Percentiles rank a stretch among this genome's conserved stretches.
phyloP scores from a whole-genome alignment of 495 filamentous ascomycete species.

The Hypoxylon intermedium region DNA sequence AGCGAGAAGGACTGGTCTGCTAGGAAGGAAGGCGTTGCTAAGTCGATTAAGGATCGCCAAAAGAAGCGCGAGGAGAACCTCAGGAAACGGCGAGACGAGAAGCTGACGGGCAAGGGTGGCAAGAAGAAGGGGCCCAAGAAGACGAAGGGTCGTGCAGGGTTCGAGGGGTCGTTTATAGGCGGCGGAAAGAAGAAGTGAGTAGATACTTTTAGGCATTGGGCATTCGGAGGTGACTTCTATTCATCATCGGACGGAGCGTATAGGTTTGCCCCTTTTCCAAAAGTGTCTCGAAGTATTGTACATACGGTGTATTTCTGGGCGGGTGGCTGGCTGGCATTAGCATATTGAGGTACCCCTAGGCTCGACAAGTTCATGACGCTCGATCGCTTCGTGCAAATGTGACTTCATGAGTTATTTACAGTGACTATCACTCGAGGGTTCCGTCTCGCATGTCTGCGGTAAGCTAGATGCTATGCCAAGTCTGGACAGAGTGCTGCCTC shows the following conservation, averaged over 20 bases:
- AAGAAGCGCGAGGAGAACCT: constrained; percentile 90
- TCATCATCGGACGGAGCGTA: neutral
- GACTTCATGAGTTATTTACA: too few relatives aligned
- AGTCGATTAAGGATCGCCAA: constrained; percentile 78
- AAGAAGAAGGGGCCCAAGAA: constrained; percentile 65
- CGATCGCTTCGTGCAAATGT: too few relatives aligned
- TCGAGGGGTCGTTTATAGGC: constrained; percentile 88
- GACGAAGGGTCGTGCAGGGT: constrained; percentile 74
- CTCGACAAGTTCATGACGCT: too few relatives aligned
- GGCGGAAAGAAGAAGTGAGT: constrained; percentile 47
- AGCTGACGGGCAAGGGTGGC: constrained; percentile 64
- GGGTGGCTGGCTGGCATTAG: too few relatives aligned
- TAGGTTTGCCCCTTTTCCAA: neutral
- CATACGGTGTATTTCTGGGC: neutral
- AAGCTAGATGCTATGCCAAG: too few relatives aligned
- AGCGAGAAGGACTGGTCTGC: constrained; percentile 90
- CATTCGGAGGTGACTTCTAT: neutral
- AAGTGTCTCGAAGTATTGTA: neutral
- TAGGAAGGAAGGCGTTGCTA: constrained; percentile 74
- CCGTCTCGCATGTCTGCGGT: too few relatives aligned
- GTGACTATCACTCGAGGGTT: too few relatives aligned
- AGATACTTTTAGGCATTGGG: neutral
- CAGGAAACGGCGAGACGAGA: constrained; percentile 80
- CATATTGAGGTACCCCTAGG: neutral
- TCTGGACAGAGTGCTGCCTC: too few relatives aligned